phyloP scores from a whole-genome alignment of 208 protist species.

The Trypanosoma vivax region DNA sequence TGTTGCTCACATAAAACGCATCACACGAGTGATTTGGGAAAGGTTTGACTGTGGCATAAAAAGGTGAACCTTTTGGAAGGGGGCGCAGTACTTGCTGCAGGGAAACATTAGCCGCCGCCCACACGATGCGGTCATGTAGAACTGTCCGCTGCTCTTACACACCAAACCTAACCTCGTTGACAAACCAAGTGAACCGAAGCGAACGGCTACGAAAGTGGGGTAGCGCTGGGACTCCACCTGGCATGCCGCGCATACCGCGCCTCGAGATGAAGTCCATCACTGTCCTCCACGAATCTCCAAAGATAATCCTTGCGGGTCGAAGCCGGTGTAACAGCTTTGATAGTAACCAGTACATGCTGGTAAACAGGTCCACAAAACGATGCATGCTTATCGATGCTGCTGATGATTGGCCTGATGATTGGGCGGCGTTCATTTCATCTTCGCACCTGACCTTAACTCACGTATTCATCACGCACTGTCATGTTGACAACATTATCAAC shows the following conservation, averaged over 20 bases:
- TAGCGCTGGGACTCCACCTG: constrained; percentile 26
- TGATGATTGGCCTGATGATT: constrained; percentile 90
- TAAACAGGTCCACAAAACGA: constrained; percentile 55
- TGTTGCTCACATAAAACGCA: no score
- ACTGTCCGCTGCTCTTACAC: constrained; percentile 16
- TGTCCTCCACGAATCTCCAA: constrained; percentile 74
- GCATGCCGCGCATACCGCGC: constrained; percentile 67
- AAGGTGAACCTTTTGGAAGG: no score
- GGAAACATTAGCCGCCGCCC: no score
- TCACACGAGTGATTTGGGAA: no score
- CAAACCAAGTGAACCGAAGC: constrained; percentile 68
- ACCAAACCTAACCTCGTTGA: constrained; percentile 78
- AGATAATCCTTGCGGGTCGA: constrained; percentile 67
- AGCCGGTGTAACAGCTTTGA: constrained; percentile 80
- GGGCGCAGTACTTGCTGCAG: no score
- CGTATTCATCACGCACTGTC: constrained; percentile 86
- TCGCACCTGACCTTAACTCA: constrained; percentile 56
- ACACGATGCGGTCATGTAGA: constrained; percentile 15
- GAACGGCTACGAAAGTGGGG: constrained; percentile 70
- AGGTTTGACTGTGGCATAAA: no score
- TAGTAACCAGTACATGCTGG: constrained; percentile 81
- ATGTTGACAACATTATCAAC: constrained; percentile 84
- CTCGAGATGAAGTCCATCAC: constrained; percentile 61
- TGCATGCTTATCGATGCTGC: constrained; percentile 81
- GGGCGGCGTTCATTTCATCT: constrained; percentile 67